Conservation (phyloP, 2,329 filamentous ascomycete species). For the Incumbomyces lentus region DNA sequence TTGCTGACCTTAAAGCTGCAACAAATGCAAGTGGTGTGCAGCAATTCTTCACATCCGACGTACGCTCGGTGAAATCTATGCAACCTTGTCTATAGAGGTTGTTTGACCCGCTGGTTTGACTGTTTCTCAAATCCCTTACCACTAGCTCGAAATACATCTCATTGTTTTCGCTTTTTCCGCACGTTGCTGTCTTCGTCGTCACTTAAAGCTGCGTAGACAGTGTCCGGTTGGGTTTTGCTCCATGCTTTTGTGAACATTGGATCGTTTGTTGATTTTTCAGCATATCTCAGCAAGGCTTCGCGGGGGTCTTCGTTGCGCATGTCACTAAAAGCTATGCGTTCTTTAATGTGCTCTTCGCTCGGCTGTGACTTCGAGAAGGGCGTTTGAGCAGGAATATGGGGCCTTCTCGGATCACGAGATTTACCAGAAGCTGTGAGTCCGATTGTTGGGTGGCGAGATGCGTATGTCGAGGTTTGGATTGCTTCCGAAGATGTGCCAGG, state of each 20-base stretch:
- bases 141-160: conserved; percentile 2
- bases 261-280: conserved; percentile 82
- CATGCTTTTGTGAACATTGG: conserved; percentile 91
- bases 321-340: conserved; percentile 77
- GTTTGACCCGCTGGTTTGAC: no score
- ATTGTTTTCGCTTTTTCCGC: conserved; percentile 44
- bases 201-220: conserved; percentile 80
- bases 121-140: no score
- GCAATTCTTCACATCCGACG: no score
- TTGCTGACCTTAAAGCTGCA: no score
- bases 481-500: conserved; percentile 29
- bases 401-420: conserved; percentile 67
- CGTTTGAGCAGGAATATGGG: conserved; percentile 73
- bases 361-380: conserved; percentile 86
- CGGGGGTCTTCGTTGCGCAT: conserved; percentile 96
- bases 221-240: conserved; percentile 82
- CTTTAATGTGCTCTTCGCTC: conserved; percentile 77
- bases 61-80: no score
- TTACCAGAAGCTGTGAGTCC: conserved; percentile 70
- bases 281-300: conserved; percentile 89
- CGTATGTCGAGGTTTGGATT: conserved; percentile 42
- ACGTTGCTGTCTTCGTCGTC: conserved; percentile 57
- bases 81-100: no score
- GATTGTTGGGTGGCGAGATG: conserved; percentile 55
- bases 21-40: no score